These are phyloP conservation scores for Trichoderma breve DNA, from an alignment of 2,329 filamentous ascomycete species.

Conservation along the genomic window DNA sequence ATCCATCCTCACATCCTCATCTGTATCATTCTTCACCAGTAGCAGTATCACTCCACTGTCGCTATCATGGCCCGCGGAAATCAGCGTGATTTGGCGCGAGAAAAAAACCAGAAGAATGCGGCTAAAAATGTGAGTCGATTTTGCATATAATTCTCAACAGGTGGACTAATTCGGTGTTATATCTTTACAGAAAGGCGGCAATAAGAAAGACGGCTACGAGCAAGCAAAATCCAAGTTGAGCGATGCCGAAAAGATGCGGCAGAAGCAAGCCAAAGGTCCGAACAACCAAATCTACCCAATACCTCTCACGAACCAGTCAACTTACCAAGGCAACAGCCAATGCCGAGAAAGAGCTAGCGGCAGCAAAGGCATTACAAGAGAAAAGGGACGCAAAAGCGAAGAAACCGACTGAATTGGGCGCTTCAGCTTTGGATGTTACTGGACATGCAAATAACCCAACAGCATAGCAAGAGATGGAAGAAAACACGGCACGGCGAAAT, in stretches of 20 bases:
- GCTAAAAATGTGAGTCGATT: background rate
- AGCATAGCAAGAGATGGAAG: background rate
- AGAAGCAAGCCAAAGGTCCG: slow-evolving; percentile 11
- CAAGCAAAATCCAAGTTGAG: background rate
- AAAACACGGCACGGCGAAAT: slow-evolving; percentile 14
- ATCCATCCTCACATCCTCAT: background rate
- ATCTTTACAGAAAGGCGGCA: background rate
- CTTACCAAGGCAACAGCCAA: slow-evolving; percentile 1
- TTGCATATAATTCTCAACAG: background rate
- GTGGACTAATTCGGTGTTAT: background rate
- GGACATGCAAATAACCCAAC: background rate
- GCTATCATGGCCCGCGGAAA: slow-evolving; percentile 83
- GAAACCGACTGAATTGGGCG: background rate
- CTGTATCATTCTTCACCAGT: background rate
- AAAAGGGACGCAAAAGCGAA: background rate
- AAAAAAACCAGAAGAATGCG: slow-evolving; percentile 69
- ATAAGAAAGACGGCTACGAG: background rate
- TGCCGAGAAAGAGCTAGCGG: background rate
- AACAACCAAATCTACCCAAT: background rate
- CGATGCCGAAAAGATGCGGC: slow-evolving; percentile 7
- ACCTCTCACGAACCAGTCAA: background rate
- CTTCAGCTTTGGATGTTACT: background rate
- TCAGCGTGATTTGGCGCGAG: slow-evolving; percentile 89
- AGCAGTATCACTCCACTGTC: slow-evolving; percentile 45
- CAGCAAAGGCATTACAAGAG: background rate